A percentile compares a stretch with the other conserved stretches of the same genome.
These are phyloP conservation scores for Daldinia concentrica DNA, from an alignment of 495 filamentous ascomycete genomes.

Conservation along the genomic window DNA sequence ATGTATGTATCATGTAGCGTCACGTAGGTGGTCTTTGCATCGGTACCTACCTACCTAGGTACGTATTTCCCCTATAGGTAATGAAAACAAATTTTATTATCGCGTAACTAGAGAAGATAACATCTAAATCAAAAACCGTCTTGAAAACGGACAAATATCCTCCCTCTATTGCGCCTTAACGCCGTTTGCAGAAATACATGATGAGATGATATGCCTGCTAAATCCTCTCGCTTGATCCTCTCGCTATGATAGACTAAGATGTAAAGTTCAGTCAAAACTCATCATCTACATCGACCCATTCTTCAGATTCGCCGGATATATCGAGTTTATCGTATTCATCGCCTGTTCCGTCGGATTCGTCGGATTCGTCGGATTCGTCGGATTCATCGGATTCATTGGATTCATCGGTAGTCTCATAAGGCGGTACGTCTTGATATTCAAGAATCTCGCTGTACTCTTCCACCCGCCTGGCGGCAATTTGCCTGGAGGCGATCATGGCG, in stretches of 20 bases:
- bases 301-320: neutral
- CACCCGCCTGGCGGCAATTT: neutral
- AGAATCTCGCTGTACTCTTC: neutral
- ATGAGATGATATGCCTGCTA: neutral
- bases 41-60: no score
- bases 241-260: neutral
- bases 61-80: neutral
- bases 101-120: no score
- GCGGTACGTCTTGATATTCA: neutral
- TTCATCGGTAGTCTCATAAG: neutral
- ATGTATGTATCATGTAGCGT: neutral
- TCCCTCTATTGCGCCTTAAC: neutral
- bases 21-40: neutral
- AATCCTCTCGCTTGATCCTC: neutral
- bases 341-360: neutral
- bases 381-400: neutral
- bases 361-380: neutral
- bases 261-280: neutral
- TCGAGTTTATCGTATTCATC: neutral
- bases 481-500: neutral
- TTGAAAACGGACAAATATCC: neutral
- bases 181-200: neutral
- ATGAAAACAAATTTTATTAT: neutral
- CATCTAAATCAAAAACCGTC: no score
- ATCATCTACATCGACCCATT: constrained; percentile 2